phyloP scores from a whole-genome alignment of 192 early-diverging fungal species.

The Gryganskiella cystojenkinii region DNA sequence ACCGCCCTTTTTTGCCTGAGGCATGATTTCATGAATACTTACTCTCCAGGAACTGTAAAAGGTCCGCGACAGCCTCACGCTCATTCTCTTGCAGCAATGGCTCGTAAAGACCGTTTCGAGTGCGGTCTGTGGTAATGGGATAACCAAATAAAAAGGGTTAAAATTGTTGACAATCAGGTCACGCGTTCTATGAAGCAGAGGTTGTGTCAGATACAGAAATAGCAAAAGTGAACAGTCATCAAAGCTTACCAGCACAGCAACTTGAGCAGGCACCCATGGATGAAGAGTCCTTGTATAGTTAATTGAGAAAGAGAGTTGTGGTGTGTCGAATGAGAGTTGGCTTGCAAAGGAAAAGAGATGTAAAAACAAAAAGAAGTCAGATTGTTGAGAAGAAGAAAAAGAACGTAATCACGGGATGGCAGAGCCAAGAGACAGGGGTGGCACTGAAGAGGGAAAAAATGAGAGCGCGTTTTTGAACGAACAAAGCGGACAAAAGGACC shows the following conservation, averaged over 20 bases:
- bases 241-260: conserved; percentile 48
- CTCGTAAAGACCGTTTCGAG: conserved; percentile 66
- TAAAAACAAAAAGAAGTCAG: not conserved
- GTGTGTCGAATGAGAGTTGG: not conserved
- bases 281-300: not conserved
- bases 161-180: not conserved
- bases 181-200: too few relatives aligned
- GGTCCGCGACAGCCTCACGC: conserved; percentile 73
- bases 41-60: conserved; percentile 75
- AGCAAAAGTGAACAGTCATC: too few relatives aligned
- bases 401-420: not conserved
- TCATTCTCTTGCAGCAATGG: conserved; percentile 75
- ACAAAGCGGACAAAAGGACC: not conserved
- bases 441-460: not conserved
- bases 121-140: conserved; percentile 54
- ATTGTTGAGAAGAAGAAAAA: not conserved
- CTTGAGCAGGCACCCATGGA: conserved; percentile 54
- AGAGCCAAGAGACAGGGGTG: not conserved
- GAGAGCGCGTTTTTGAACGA: not conserved
- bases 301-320: not conserved
- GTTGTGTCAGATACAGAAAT: too few relatives aligned
- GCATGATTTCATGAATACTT: conserved; percentile 19
- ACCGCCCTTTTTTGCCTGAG: not conserved
- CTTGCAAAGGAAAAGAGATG: conserved; percentile 6
- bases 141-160: not conserved